Evolutionary conservation across 805 yeast species (phyloP), one percentile per base, ranked within the genome.

Genomic region (Candida caryicola): DNA sequence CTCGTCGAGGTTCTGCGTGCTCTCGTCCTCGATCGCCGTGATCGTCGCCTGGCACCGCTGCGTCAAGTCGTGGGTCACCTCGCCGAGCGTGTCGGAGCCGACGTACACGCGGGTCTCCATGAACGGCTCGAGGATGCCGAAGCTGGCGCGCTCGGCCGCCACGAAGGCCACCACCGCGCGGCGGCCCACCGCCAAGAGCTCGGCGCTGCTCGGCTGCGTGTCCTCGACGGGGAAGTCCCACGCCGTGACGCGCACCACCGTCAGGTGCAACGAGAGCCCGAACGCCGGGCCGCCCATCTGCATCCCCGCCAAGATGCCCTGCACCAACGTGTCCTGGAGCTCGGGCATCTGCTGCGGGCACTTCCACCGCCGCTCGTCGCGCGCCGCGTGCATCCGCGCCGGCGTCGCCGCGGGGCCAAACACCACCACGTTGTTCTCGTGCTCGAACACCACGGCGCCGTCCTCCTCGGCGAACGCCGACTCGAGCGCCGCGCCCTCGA

Each of bases 1-100:
- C 5, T 59, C 54, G 9, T 69, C 76, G 40, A 52, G 45, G 39
- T 52, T 54, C 23, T 69, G 65, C 7, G 51, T 54, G 1, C 57
- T 47, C 30, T 80, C 84, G 37, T 86, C 95, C 25, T 82, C 87
- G 29, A 93, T 78, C 2, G 85, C 76, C 3, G 71, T 54, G 30
- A 93, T 86, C 1, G 66, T 70, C 1, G 95, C 97, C 31, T 82
- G 80, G 44, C 98, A 74, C 10, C 82, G 74, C 21, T 86, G 79
- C 30, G 87, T 81, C 36, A 93, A 63, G 55, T 93, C 99, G 49
- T 87, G 95, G 28, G 87, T 74, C 1, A 93, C 93, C 25, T 71
- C 72, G 15, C 98, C 98, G 47, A 91, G 61, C 41, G 83, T 85
- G 39, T 76, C 82, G 21, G 88, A 83, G 37, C 73, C 73, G 2